Conservation (phyloP, 139 green algal species). For the Chlorella sorokiniana region DNA sequence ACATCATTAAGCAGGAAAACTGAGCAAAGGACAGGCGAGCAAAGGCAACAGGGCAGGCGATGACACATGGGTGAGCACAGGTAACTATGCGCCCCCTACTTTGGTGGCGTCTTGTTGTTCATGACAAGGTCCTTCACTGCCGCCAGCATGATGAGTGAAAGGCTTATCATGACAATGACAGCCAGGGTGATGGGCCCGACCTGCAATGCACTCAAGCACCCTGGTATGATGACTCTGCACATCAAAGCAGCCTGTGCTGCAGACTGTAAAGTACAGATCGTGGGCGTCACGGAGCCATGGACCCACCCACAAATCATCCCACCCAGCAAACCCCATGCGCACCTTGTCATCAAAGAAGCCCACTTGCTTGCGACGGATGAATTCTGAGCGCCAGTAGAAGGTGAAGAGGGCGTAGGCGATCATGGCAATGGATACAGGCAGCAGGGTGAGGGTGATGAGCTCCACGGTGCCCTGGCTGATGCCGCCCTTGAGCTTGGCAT, state of each 20-base stretch:
- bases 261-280: not conserved
- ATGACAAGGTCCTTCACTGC: conserved; percentile 37
- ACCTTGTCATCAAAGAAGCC: conserved; percentile 82
- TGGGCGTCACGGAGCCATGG: not conserved
- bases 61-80: too few relatives aligned
- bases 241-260: too few relatives aligned
- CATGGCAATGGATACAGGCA: conserved; percentile 85
- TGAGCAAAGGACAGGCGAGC: too few relatives aligned
- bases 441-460: conserved; percentile 73
- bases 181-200: conserved; percentile 73
- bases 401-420: conserved; percentile 83
- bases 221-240: too few relatives aligned
- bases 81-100: too few relatives aligned
- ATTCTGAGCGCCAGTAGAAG: conserved; percentile 76
- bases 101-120: not conserved
- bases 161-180: conserved; percentile 63
- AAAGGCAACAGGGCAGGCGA: too few relatives aligned
- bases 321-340: not conserved
- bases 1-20: too few relatives aligned
- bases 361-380: conserved; percentile 82
- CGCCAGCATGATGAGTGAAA: conserved; percentile 71
- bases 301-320: not conserved
- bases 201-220: not conserved
- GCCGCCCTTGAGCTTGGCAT: conserved; percentile 17
- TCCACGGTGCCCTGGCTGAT: conserved; percentile 74